phyloP scores from a whole-genome alignment of 805 yeast species.

The Nakazawaea ishiwadae region DNA sequence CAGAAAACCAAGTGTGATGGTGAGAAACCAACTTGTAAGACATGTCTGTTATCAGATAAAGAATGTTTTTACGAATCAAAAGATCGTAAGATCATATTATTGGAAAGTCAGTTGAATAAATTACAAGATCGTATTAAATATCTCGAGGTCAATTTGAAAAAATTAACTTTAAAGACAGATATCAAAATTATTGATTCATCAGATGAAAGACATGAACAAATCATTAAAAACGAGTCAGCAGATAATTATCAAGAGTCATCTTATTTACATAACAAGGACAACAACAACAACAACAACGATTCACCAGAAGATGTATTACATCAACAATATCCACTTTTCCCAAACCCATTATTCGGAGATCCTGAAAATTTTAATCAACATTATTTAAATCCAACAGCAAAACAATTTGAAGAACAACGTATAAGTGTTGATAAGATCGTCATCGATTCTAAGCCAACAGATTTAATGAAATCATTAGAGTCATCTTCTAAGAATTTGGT shows the following conservation, averaged over 20 bases:
- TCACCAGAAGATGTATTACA: background rate
- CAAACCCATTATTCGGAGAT: slow-evolving; percentile 9
- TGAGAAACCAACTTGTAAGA: slow-evolving; percentile 24
- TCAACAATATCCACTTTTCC: slow-evolving; percentile 6
- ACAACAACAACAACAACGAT: background rate
- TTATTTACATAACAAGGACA: background rate
- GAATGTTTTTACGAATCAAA: slow-evolving; percentile 24
- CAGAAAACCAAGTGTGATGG: slow-evolving; percentile 52
- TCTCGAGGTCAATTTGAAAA: slow-evolving; percentile 18
- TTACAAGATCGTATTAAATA: slow-evolving; percentile 20
- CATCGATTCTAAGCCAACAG: background rate
- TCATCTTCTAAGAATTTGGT: background rate
- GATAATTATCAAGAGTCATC: background rate
- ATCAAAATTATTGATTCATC: slow-evolving; percentile 13
- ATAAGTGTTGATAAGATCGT: background rate
- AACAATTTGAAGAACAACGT: background rate
- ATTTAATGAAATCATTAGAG: background rate
- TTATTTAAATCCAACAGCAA: background rate
- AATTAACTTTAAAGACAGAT: slow-evolving; percentile 1
- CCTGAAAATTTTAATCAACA: slow-evolving; percentile 9
- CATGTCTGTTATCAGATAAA: slow-evolving; percentile 19
- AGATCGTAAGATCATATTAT: slow-evolving; percentile 24
- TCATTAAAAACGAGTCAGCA: no score
- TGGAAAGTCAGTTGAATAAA: slow-evolving; percentile 23
- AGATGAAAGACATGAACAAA: slow-evolving; percentile 9